Base-by-base conservation (phyloP, 371 early-diverging fungal genomes). In the Massospora cicadina region DNA sequence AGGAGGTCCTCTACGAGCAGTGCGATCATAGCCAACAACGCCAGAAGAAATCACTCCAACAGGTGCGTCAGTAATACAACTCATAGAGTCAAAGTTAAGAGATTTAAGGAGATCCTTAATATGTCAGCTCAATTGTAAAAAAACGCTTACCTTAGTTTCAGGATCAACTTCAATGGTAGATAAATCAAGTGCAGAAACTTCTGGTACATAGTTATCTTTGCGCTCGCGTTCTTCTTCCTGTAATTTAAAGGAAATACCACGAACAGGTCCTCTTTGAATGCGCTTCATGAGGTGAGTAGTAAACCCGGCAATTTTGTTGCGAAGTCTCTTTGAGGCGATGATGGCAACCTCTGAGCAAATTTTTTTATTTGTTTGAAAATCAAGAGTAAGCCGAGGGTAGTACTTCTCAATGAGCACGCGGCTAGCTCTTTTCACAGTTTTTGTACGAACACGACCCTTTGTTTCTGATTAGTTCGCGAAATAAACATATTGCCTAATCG, bases 241-340 rank as follows among this genome's bases (percentile, higher is more conserved):
- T 71, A 98, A 89, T 90, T 98, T 99, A 91, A 99, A 99, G 74
- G 98, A 98, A 77, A 99, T 95, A 78, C 99, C 99, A 78, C 96
- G 95, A 68, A 99, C 99, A 67, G 95, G 96, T 64, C 98, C 98
- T 71, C 92, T 89, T 77, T 95, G 92, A 69, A 99, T 96, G 82
- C 99, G 94, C 83, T 94, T 93, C 97, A 98, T 98, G 85, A 99
- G 85, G 78, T 97, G 98, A 70, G 99, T 99, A 78, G 98, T 95
- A 90, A 97, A 99, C 72, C 99, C 99, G 72, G 99, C 99, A 74
- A 99, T 95, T 89, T 98, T 95, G 90, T 99, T 99, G 79, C 98
- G 90, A 73, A 99, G 89, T 74, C 98, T 93, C 91, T 99, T 99
- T 75, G 97, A 90, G 70, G 95, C 82, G 71, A 99, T 95, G 76